Evolutionary conservation across 2,329 filamentous ascomycete species (phyloP).

Genomic region (Fusarium camptoceras): DNA sequence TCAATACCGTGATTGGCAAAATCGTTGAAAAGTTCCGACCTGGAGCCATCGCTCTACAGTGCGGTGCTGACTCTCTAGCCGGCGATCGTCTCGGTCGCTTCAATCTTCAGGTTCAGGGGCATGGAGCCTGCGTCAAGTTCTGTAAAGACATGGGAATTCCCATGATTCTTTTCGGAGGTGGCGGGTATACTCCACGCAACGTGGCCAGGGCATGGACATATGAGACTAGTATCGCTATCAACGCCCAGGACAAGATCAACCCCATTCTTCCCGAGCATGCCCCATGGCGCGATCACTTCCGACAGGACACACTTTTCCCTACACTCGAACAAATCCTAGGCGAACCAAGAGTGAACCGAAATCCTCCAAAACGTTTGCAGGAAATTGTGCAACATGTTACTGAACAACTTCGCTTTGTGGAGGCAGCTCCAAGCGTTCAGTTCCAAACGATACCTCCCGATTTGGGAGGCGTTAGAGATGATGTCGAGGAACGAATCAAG

Average conservation of each 20-base stretch:
- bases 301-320: conserved; percentile 88
- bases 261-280: conserved; percentile 82
- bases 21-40: conserved; percentile 89
- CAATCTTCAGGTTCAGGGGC: conserved; percentile 95
- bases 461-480: conserved; percentile 73
- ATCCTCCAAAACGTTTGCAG: conserved; percentile 79
- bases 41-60: conserved; percentile 91
- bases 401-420: conserved; percentile 88
- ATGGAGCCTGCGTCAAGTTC: conserved; percentile 90
- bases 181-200: conserved; percentile 96
- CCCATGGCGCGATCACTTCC: conserved; percentile 89
- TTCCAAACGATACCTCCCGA: conserved; percentile 84
- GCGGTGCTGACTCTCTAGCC: conserved; percentile 92
- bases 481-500: conserved; percentile 74
- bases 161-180: conserved; percentile 90
- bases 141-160: conserved; percentile 85
- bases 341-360: conserved; percentile 80
- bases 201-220: conserved; percentile 97
- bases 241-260: conserved; percentile 75
- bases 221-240: conserved; percentile 91
- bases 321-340: conserved; percentile 78
- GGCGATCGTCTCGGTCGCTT: conserved; percentile 95
- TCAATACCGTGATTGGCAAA: conserved; percentile 81
- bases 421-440: conserved; percentile 87
- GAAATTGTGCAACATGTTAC: conserved; percentile 82